Percentiles rank a stretch among this genome's conserved stretches.
phyloP scores from a whole-genome alignment of 1,139 yeast species.

The Magnusiomyces sp. region DNA sequence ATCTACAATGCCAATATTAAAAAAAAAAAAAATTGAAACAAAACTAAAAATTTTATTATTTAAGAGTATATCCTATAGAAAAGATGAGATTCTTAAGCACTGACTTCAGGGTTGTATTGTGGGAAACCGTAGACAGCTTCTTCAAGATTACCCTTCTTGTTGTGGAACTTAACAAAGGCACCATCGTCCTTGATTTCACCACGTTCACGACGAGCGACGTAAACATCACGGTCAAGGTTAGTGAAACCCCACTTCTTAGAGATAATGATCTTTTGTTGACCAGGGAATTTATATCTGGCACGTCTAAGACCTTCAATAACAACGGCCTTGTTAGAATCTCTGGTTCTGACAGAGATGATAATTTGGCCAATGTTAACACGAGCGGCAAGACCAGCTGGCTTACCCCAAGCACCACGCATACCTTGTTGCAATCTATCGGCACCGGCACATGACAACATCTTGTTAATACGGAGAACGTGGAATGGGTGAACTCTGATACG shows the following conservation, averaged over 20 bases:
- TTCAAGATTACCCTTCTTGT: constrained; percentile 93
- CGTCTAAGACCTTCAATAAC: constrained; percentile 99
- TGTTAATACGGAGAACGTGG: constrained; percentile 99
- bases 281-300: constrained; percentile 99
- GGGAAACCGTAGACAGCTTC: constrained; percentile 93
- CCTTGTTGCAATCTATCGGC: constrained; percentile 99
- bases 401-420: constrained; percentile 99
- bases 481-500: constrained; percentile 99
- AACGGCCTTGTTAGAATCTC: constrained; percentile 94
- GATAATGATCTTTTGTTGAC: constrained; percentile 98
- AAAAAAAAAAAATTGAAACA: no score
- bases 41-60: not conserved
- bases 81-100: constrained; percentile 25
- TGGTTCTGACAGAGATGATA: constrained; percentile 96
- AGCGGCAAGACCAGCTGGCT: constrained; percentile 99
- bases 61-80: not conserved
- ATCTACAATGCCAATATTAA: not conserved
- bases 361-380: constrained; percentile 98
- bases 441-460: constrained; percentile 99
- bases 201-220: constrained; percentile 85
- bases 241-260: constrained; percentile 99
- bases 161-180: constrained; percentile 97
- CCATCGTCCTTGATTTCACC: constrained; percentile 99
- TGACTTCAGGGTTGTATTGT: constrained; percentile 47
- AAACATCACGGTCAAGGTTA: constrained; percentile 94